A percentile compares a stretch with the other conserved stretches of the same genome.
These are phyloP conservation scores for Stenogyne calaminthoides DNA, from an alignment of 305 asterid species.

Conservation along the genomic window DNA sequence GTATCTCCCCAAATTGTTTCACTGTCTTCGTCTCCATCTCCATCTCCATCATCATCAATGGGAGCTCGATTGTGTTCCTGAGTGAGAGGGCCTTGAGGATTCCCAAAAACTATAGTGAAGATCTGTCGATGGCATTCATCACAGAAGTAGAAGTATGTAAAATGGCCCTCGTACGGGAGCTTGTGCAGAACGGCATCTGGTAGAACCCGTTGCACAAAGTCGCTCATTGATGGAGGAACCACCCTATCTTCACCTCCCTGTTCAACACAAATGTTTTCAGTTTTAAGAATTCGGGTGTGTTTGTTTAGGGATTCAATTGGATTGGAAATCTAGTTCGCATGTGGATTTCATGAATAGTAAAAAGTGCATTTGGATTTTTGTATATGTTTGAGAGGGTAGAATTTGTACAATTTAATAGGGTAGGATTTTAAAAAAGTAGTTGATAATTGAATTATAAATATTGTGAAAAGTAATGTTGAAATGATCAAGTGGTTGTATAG, in stretches of 20 bases:
- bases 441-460: no score
- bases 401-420: not conserved
- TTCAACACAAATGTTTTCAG: not conserved
- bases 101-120: conserved; percentile 62
- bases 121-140: conserved; percentile 82
- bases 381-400: not conserved
- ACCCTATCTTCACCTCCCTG: conserved; percentile 59
- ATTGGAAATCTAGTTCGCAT: not conserved
- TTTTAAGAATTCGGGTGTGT: not conserved
- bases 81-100: conserved; percentile 75
- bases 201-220: conserved; percentile 76
- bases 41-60: not conserved
- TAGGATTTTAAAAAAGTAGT: no score
- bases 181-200: conserved; percentile 88
- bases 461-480: no score
- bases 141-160: conserved; percentile 80
- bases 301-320: not conserved
- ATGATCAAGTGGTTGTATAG: no score
- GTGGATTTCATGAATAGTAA: no score
- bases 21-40: not conserved
- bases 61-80: conserved; percentile 31
- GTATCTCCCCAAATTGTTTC: conserved; percentile 14
- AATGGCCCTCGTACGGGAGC: conserved; percentile 91
- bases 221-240: conserved; percentile 82
- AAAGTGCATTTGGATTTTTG: not conserved